phyloP scores from a whole-genome alignment of 2,329 filamentous ascomycete species.

The Cercospora canescens region DNA sequence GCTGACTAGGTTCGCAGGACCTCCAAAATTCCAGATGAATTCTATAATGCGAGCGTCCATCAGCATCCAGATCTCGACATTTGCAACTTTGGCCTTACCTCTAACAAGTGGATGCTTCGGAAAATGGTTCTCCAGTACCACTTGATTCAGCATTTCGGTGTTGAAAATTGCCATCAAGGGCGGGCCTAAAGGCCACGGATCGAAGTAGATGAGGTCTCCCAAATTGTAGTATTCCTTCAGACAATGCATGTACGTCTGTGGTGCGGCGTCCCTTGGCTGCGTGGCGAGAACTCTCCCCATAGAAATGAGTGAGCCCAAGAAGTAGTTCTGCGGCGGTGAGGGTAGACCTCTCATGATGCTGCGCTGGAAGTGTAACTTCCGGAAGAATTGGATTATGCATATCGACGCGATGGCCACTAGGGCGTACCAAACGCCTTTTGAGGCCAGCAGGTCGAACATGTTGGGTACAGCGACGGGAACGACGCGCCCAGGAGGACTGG shows the following conservation, averaged over 20 bases:
- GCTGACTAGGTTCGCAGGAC: slow-evolving; percentile 37
- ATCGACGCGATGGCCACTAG: slow-evolving; percentile 26
- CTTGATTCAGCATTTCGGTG: slow-evolving; percentile 40
- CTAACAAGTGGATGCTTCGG: slow-evolving; percentile 37
- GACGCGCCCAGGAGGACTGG: not conserved
- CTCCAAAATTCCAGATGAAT: slow-evolving; percentile 40
- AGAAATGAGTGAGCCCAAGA: slow-evolving; percentile 44
- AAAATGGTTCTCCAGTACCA: slow-evolving; percentile 37
- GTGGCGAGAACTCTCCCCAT: slow-evolving; percentile 38
- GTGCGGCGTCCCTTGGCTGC: slow-evolving; percentile 39
- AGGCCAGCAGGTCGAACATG: slow-evolving; percentile 22
- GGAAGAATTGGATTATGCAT: slow-evolving; percentile 29
- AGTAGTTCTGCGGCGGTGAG: slow-evolving; percentile 42
- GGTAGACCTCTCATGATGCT: slow-evolving; percentile 33
- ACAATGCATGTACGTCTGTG: slow-evolving; percentile 37
- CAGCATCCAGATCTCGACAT: not conserved
- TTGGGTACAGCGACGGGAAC: not conserved
- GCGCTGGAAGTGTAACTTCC: slow-evolving; percentile 28
- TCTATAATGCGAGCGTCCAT: slow-evolving; percentile 2
- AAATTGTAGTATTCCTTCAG: slow-evolving; percentile 41
- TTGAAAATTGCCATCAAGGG: slow-evolving; percentile 40
- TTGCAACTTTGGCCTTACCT: not conserved
- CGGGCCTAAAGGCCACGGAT: slow-evolving; percentile 45
- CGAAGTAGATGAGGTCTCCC: slow-evolving; percentile 44
- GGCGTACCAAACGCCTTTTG: slow-evolving; percentile 26